Percentiles rank a stretch among this genome's conserved stretches.
Conservation (phyloP, 1,284 basidiomycete species). For the Ganoderma lucidum region DNA sequence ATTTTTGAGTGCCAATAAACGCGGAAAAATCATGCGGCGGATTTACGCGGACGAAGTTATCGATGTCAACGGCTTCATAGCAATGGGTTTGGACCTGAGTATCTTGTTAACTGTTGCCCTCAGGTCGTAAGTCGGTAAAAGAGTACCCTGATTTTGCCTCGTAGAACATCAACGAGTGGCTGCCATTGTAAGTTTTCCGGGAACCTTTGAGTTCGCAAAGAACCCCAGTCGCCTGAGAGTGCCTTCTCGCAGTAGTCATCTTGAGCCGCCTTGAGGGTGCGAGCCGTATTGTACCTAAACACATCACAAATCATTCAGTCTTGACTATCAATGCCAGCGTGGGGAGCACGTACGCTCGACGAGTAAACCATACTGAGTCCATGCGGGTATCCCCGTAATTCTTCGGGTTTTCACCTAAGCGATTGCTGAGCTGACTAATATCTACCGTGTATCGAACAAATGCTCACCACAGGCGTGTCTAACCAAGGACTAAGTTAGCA, state of each 20-base stretch:
- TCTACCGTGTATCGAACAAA: not conserved
- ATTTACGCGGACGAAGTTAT: slow-evolving; percentile 67
- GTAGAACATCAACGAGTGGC: slow-evolving; percentile 81
- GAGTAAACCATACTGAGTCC: slow-evolving; percentile 54
- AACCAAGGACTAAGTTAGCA: not conserved
- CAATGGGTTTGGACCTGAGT: slow-evolving; percentile 69
- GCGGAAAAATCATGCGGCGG: not conserved
- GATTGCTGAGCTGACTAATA: slow-evolving; percentile 16
- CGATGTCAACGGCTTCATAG: slow-evolving; percentile 84
- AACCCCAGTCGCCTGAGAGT: slow-evolving; percentile 62
- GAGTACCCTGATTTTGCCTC: slow-evolving; percentile 73
- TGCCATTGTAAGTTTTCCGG: slow-evolving; percentile 86
- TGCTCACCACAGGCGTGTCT: slow-evolving; percentile 50
- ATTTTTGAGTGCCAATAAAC: not conserved
- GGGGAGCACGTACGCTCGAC: slow-evolving; percentile 39
- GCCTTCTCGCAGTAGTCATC: slow-evolving; percentile 72
- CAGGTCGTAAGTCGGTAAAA: not conserved
- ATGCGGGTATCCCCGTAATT: slow-evolving; percentile 49
- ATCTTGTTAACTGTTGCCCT: not conserved
- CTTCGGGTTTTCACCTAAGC: slow-evolving; percentile 36
- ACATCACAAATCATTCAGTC: slow-evolving; percentile 37
- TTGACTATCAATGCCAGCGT: not conserved
- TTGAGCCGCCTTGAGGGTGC: slow-evolving; percentile 74
- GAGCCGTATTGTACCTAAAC: slow-evolving; percentile 65
- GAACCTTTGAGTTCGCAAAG: slow-evolving; percentile 58